Evolutionary conservation across 805 yeast genomes (phyloP).

Genomic region (Saccharomycodes ludwigii): DNA sequence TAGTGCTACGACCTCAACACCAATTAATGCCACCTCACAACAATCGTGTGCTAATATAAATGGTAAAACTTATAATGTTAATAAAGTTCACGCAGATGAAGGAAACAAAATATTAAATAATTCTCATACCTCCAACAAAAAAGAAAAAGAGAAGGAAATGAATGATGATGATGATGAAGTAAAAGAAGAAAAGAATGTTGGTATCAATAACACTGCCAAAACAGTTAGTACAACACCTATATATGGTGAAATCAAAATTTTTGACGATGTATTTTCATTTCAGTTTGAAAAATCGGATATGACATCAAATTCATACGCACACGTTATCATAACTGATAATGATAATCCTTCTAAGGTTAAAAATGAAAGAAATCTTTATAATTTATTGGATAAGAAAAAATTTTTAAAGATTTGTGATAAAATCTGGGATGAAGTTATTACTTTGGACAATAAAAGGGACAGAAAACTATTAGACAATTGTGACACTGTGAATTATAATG

Average conservation of each 20-base stretch:
- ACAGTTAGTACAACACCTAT: conserved; percentile 1
- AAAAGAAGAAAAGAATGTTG: neutral
- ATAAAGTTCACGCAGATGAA: no score
- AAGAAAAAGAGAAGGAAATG: neutral
- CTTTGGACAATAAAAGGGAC: no score
- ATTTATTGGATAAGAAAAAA: conserved; percentile 4
- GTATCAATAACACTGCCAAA: neutral
- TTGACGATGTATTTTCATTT: conserved; percentile 4
- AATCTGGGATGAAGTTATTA: conserved; percentile 7
- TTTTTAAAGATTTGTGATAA: conserved; percentile 7
- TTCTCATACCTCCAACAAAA: no score
- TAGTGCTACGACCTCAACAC: no score
- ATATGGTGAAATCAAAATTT: neutral
- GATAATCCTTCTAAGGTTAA: conserved; percentile 1
- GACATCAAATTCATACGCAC: no score
- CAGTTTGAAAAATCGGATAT: conserved; percentile 5
- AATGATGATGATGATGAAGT: neutral
- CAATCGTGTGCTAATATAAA: no score
- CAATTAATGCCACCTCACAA: no score
- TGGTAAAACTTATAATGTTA: no score
- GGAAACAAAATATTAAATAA: no score
- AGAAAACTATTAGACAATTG: no score
- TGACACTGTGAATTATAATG: no score
- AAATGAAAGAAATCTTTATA: neutral
- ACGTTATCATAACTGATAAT: no score